These are phyloP conservation scores for Phytophthora lateralis DNA, from an alignment of 352 stramenopile genomes.

Conservation along the genomic window DNA sequence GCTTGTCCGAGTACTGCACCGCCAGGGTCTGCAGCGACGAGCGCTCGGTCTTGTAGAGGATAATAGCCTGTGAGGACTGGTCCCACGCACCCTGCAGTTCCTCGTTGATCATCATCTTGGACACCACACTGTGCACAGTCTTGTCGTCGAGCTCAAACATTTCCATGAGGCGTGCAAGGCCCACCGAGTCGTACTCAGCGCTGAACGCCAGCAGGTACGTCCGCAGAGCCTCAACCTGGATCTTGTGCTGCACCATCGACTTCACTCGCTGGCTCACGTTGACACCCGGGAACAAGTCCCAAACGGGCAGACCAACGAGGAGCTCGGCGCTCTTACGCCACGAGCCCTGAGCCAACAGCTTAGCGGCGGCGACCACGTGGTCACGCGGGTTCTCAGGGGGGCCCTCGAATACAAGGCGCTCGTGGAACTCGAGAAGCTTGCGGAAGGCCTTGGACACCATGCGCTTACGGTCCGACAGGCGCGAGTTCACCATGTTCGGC, in stretches of 20 bases:
- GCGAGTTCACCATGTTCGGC: conserved; percentile 95
- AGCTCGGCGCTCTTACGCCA: conserved; percentile 94
- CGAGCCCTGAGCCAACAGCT: conserved; percentile 94
- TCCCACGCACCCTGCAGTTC: conserved; percentile 98
- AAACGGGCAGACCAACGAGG: conserved; percentile 92
- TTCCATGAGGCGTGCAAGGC: conserved; percentile 92
- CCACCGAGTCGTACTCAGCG: conserved; percentile 96
- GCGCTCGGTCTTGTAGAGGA: conserved; percentile 95
- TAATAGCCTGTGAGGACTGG: conserved; percentile 97
- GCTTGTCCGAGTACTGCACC: conserved; percentile 96
- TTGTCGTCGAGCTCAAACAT: conserved; percentile 98
- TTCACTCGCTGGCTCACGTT: conserved; percentile 86
- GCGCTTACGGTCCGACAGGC: conserved; percentile 79
- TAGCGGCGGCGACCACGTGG: conserved; percentile 96
- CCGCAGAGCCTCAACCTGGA: conserved; percentile 96
- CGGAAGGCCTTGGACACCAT: conserved; percentile 96
- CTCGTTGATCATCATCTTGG: conserved; percentile 99
- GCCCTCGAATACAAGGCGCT: conserved; percentile 95
- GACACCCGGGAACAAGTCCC: conserved; percentile 94
- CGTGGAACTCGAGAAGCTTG: conserved; percentile 91
- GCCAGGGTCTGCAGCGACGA: conserved; percentile 95
- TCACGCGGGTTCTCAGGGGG: conserved; percentile 98
- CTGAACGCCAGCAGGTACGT: conserved; percentile 98
- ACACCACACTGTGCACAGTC: conserved; percentile 97
- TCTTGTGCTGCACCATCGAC: conserved; percentile 92